Percentiles rank a stretch among this genome's conserved stretches.
phyloP scores from a whole-genome alignment of 371 early-diverging fungal genomes.

The Mucor irregularis region DNA sequence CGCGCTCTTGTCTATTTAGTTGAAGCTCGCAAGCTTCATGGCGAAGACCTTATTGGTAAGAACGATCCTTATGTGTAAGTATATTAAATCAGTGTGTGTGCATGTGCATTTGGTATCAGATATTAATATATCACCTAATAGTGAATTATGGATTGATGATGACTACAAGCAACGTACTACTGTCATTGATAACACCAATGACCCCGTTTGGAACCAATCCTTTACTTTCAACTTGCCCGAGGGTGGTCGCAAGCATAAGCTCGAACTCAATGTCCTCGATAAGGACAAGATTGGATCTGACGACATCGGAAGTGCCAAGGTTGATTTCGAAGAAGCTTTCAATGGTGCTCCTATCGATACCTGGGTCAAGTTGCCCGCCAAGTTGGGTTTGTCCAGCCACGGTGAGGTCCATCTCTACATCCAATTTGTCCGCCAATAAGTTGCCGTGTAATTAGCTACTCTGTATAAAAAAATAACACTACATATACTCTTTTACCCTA shows the following conservation, averaged over 20 bases:
- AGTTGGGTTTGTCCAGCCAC: conserved; percentile 39
- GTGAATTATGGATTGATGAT: conserved; percentile 28
- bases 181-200: conserved; percentile 48
- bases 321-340: conserved; percentile 33
- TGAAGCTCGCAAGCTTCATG: conserved; percentile 29
- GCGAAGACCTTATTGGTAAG: conserved; percentile 25
- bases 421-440: conserved; percentile 22
- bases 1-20: conserved; percentile 13
- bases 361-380: conserved; percentile 44
- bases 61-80: conserved; percentile 35
- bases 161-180: conserved; percentile 46
- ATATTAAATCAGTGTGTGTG: not conserved
- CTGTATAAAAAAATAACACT: conserved; percentile 1
- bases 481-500: no score
- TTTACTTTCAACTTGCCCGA: conserved; percentile 27
- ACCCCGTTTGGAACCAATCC: conserved; percentile 39
- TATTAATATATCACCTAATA: not conserved
- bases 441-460: not conserved
- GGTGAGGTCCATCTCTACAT: conserved; percentile 43
- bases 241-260: conserved; percentile 28
- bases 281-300: conserved; percentile 36
- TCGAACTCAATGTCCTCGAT: conserved; percentile 38
- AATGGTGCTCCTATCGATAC: conserved; percentile 30
- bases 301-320: conserved; percentile 31
- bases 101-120: not conserved